Evolutionary conservation across 345 rosid genomes (phyloP).

Genomic region (Abelmoschus esculentus): DNA sequence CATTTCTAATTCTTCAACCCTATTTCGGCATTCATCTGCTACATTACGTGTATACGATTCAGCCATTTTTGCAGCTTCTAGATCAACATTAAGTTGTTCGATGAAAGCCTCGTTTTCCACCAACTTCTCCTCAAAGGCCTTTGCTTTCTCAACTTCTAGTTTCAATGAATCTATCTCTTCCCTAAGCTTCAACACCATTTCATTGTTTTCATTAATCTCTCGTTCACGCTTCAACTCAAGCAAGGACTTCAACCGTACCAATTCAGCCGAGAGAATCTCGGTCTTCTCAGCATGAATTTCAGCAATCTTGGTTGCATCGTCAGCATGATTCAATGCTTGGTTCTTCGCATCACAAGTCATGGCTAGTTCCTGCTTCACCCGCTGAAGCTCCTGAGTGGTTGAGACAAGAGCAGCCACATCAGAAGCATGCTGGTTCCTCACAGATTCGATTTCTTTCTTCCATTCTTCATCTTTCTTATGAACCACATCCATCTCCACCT

Average conservation of each 20-base stretch:
- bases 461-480: conserved; percentile 78
- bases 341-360: conserved; percentile 68
- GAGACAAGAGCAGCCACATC: conserved; percentile 74
- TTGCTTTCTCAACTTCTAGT: conserved; percentile 52
- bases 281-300: conserved; percentile 71
- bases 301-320: conserved; percentile 76
- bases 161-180: conserved; percentile 51
- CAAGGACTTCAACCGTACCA: conserved; percentile 50
- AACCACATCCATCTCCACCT: conserved; percentile 75
- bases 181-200: conserved; percentile 41
- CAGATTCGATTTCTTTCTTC: conserved; percentile 61
- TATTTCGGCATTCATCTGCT: conserved; percentile 62
- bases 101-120: conserved; percentile 46
- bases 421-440: conserved; percentile 71
- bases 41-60: conserved; percentile 68
- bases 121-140: conserved; percentile 40
- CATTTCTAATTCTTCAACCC: conserved; percentile 56
- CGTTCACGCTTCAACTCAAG: conserved; percentile 63
- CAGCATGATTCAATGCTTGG: conserved; percentile 83
- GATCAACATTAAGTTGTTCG: conserved; percentile 71
- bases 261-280: conserved; percentile 64
- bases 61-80: conserved; percentile 82
- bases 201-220: conserved; percentile 37
- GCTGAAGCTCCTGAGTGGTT: conserved; percentile 61
- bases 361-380: conserved; percentile 55